Conservation (phyloP, 1,284 basidiomycete genomes). For the Rhodotorula sp. region DNA sequence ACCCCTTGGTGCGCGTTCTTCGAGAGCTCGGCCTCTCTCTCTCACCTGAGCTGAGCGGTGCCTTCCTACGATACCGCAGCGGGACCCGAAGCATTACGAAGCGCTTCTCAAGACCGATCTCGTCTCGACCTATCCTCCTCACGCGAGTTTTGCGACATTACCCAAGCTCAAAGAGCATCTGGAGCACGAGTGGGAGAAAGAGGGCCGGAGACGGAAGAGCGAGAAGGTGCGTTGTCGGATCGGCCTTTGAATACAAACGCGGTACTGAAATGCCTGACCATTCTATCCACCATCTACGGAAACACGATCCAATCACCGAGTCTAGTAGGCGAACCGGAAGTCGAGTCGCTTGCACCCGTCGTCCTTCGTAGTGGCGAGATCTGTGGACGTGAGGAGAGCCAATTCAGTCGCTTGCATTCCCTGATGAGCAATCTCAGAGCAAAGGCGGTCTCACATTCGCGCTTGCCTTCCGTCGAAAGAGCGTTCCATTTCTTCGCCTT, state of each 20-base stretch:
- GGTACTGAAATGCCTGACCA: too few species aligned
- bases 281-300: too few species aligned
- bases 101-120: conserved; percentile 66
- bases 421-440: neutral
- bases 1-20: conserved; percentile 38
- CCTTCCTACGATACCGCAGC: neutral
- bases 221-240: neutral
- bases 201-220: neutral
- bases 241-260: too few species aligned
- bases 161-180: conserved; percentile 74
- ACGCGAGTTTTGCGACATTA: conserved; percentile 64
- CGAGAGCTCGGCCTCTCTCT: neutral
- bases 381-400: neutral
- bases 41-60: neutral
- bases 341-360: conserved; percentile 42
- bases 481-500: conserved; percentile 39
- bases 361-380: conserved; percentile 41
- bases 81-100: conserved; percentile 62
- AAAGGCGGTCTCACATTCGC: conserved; percentile 20
- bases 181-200: conserved; percentile 57
- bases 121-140: conserved; percentile 65
- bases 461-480: conserved; percentile 39
- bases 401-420: neutral
- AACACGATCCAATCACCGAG: neutral
- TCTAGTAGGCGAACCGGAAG: conserved; percentile 42